phyloP scores from a whole-genome alignment of 768 basidiomycete genomes.

The Naganishia friedmannii region DNA sequence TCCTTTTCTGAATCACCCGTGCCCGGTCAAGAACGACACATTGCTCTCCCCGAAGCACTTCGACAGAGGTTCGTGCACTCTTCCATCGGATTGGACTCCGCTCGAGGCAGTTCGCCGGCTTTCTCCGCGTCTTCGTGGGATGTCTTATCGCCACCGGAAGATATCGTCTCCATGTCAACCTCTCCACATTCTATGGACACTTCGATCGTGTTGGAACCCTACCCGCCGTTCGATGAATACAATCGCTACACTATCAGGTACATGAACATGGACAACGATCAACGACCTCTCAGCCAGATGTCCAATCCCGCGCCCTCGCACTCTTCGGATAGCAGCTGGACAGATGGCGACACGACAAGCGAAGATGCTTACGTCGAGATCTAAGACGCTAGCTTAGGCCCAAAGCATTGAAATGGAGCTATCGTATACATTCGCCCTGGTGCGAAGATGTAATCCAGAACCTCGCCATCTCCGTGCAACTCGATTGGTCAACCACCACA shows the following conservation, averaged over 20 bases:
- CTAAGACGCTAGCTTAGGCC: background rate
- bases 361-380: background rate
- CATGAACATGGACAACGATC: background rate
- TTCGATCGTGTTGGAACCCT: constrained; percentile 10
- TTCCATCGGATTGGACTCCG: background rate
- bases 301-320: background rate
- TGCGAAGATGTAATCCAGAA: background rate
- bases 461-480: background rate
- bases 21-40: background rate
- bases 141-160: background rate
- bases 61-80: background rate
- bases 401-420: background rate
- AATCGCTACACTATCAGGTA: background rate
- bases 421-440: background rate
- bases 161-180: constrained; percentile 1
- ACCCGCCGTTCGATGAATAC: constrained; percentile 15
- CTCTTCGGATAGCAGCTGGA: constrained; percentile 6
- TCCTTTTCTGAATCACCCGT: constrained; percentile 4
- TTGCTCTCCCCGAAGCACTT: background rate
- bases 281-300: background rate
- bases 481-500: background rate
- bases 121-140: constrained; percentile 14
- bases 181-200: constrained; percentile 13
- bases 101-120: constrained; percentile 11
- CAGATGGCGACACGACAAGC: background rate